Conservation (phyloP, 2,329 filamentous ascomycete genomes). For the Fusarium sp. region DNA sequence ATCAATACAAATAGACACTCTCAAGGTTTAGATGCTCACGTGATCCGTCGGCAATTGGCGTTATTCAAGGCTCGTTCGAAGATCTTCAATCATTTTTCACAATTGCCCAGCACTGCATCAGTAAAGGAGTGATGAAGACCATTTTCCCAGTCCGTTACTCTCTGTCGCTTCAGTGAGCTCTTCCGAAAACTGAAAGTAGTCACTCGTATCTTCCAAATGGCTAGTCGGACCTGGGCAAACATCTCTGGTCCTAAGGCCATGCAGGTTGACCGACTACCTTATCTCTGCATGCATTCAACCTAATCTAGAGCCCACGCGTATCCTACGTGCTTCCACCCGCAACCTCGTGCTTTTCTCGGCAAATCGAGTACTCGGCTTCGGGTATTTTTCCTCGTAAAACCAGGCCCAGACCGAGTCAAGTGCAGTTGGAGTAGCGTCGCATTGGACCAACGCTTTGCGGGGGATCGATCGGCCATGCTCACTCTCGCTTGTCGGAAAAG, state of each 20-base stretch:
- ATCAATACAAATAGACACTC: neutral
- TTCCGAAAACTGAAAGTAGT: neutral
- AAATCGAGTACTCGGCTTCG: neutral
- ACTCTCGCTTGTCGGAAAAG: slow-evolving; percentile 15
- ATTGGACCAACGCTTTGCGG: neutral
- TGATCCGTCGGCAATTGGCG: neutral
- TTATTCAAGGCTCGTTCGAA: neutral
- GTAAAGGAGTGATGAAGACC: neutral
- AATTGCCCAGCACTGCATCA: neutral
- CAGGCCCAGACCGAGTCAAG: neutral
- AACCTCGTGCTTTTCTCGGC: neutral
- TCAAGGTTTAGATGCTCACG: fast-evolving
- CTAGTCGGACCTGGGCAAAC: neutral
- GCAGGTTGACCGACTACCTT: neutral
- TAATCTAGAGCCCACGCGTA: neutral
- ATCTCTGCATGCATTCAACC: neutral
- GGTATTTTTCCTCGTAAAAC: neutral
- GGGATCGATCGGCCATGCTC: slow-evolving; percentile 22
- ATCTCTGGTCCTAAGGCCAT: neutral
- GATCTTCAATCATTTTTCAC: fast-evolving
- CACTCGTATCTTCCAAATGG: neutral
- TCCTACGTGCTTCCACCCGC: neutral
- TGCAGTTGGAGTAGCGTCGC: neutral
- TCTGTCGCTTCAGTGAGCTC: neutral
- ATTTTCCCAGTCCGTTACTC: fast-evolving